A percentile compares a stretch with the other conserved stretches of the same genome.
phyloP scores from a whole-genome alignment of 768 basidiomycete genomes.

The Rubroboletus pulcherrimus region DNA sequence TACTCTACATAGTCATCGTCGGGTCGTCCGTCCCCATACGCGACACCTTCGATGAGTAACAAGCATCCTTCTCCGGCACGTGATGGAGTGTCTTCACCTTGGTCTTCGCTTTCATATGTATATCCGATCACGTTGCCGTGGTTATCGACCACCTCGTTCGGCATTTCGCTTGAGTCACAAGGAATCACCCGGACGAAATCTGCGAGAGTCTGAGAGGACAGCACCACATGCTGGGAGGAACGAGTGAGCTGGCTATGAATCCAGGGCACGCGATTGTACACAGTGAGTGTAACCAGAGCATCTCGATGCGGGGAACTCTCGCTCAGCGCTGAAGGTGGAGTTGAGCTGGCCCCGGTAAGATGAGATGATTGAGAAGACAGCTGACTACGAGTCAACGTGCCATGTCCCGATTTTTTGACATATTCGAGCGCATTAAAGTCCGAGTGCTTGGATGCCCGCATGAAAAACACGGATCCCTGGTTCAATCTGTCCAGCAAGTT shows the following conservation, averaged over 20 bases:
- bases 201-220: constrained; percentile 69
- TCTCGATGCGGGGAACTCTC: constrained; percentile 21
- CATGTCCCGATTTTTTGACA: constrained; percentile 28
- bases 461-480: constrained; percentile 54
- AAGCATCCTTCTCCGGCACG: constrained; percentile 37
- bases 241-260: constrained; percentile 55
- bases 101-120: constrained; percentile 16
- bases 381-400: constrained; percentile 25
- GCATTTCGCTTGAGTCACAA: constrained; percentile 57
- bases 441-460: constrained; percentile 59
- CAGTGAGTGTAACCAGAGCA: constrained; percentile 55
- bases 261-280: constrained; percentile 62
- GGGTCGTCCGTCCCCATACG: constrained; percentile 52
- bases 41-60: constrained; percentile 57
- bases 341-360: neutral
- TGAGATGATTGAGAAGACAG: neutral
- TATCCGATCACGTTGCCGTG: constrained; percentile 34
- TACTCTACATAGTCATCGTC: constrained; percentile 57
- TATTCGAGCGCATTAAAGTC: constrained; percentile 57
- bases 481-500: constrained; percentile 38
- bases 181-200: constrained; percentile 59
- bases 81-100: neutral
- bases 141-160: constrained; percentile 37
- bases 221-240: constrained; percentile 61
- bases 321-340: neutral